These are phyloP conservation scores for Dictyostelium purpureum DNA, from an alignment of 78 protist genomes.

Conservation along the genomic window DNA sequence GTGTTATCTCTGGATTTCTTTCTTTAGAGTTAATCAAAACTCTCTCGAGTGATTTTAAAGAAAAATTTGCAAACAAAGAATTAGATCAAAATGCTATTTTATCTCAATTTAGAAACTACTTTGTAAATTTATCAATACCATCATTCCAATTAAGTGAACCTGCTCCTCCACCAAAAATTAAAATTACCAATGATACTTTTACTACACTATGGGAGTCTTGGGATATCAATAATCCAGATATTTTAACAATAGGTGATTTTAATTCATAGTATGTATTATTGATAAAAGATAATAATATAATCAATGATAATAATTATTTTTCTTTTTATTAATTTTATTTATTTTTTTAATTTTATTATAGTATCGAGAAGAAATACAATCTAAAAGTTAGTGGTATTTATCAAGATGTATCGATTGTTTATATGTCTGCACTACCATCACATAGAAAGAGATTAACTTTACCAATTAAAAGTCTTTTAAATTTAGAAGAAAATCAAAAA, in stretches of 20 bases:
- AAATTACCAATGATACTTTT: conserved; percentile 28
- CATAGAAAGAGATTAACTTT: conserved; percentile 68
- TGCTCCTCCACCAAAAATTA: conserved; percentile 84
- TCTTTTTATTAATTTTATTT: background rate
- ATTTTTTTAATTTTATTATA: background rate
- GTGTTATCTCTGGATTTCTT: conserved; percentile 95
- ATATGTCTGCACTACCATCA: conserved; percentile 54
- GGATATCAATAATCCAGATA: conserved; percentile 58
- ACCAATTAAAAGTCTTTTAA: background rate
- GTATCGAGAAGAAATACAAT: conserved; percentile 18
- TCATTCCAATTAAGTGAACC: conserved; percentile 93
- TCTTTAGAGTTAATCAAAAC: conserved; percentile 95
- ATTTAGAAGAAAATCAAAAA: conserved; percentile 1
- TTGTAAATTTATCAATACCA: conserved; percentile 98
- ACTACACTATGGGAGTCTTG: conserved; percentile 81
- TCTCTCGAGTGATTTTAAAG: conserved; percentile 1
- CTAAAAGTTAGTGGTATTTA: conserved; percentile 70
- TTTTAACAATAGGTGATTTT: conserved; percentile 51
- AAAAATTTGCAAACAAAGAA: background rate
- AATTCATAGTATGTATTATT: conserved; percentile 13
- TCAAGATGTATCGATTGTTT: conserved; percentile 54
- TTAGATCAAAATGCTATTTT: background rate
- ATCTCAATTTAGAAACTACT: conserved; percentile 85
- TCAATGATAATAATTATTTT: background rate
- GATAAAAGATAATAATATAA: background rate